Evolutionary conservation across 495 filamentous ascomycete genomes (phyloP).

Genomic region (Cladorrhinum samala): DNA sequence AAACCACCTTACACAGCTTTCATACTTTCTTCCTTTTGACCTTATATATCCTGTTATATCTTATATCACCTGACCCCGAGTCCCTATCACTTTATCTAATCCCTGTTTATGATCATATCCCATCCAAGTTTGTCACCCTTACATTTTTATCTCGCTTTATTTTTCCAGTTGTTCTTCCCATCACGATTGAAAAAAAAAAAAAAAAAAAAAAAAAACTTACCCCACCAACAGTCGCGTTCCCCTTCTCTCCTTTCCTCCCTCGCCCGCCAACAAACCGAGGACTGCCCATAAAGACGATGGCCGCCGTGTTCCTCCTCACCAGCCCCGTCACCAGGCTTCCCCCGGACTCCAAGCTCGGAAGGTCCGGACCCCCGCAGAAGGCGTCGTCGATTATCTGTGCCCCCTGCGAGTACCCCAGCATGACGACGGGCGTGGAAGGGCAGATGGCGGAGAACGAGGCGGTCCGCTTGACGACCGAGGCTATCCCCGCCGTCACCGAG

Average conservation of each 20-base stretch:
- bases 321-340: conserved; percentile 33
- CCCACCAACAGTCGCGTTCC: conserved; percentile 48
- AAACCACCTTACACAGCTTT: too few relatives aligned
- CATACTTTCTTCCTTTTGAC: too few relatives aligned
- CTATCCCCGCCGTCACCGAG: conserved; percentile 43
- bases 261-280: conserved; percentile 45
- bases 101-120: too few relatives aligned
- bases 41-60: too few relatives aligned
- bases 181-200: conserved; percentile 14
- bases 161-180: conserved; percentile 1
- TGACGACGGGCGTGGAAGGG: conserved; percentile 45
- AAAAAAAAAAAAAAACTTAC: too few relatives aligned
- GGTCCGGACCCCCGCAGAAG: conserved; percentile 53
- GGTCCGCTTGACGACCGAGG: conserved; percentile 47
- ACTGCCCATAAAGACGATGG: conserved; percentile 55
- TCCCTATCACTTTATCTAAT: too few relatives aligned
- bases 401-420: conserved; percentile 58
- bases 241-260: conserved; percentile 37
- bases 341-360: neutral
- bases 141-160: too few relatives aligned
- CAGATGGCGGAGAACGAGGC: too few relatives aligned
- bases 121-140: conserved; percentile 7
- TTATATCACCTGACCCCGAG: too few relatives aligned
- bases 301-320: conserved; percentile 46
- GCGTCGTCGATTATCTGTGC: conserved; percentile 56